phyloP scores from a whole-genome alignment of 768 basidiomycete species.

The Tubosaeta sp. region DNA sequence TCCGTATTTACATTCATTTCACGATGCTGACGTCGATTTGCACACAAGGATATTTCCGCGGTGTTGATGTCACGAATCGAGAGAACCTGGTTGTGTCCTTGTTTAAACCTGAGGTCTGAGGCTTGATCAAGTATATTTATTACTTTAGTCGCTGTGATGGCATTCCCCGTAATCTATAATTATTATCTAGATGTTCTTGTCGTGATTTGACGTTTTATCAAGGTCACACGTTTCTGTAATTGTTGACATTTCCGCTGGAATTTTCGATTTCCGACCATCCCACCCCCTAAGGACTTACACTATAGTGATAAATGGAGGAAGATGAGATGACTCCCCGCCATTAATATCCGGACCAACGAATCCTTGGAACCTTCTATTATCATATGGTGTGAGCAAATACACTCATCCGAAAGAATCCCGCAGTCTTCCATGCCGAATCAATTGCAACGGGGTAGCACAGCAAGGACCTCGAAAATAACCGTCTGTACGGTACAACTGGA shows the following conservation, averaged over 20 bases:
- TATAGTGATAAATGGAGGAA: not conserved
- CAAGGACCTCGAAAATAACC: too few relatives aligned
- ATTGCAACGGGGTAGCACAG: not conserved
- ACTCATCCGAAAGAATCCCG: not conserved
- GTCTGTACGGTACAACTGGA: too few relatives aligned
- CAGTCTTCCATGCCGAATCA: not conserved
- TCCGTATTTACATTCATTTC: not conserved
- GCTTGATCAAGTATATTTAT: not conserved
- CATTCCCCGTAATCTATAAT: not conserved
- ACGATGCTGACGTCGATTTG: conserved; percentile 9
- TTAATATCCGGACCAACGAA: too few relatives aligned
- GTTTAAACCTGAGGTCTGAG: conserved; percentile 24
- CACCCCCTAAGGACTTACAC: not conserved
- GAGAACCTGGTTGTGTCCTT: conserved; percentile 27
- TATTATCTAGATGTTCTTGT: not conserved
- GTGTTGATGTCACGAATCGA: conserved; percentile 30
- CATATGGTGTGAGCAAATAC: not conserved
- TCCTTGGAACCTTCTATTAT: not conserved
- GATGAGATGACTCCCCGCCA: not conserved
- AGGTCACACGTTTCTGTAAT: not conserved
- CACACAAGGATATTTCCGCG: conserved; percentile 30
- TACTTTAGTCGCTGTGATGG: not conserved
- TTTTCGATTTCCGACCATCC: not conserved
- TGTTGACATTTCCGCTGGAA: not conserved
- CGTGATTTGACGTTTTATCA: not conserved